phyloP scores from a whole-genome alignment of 2,329 filamentous ascomycete genomes.

The Beauveria scarabaeidicola region DNA sequence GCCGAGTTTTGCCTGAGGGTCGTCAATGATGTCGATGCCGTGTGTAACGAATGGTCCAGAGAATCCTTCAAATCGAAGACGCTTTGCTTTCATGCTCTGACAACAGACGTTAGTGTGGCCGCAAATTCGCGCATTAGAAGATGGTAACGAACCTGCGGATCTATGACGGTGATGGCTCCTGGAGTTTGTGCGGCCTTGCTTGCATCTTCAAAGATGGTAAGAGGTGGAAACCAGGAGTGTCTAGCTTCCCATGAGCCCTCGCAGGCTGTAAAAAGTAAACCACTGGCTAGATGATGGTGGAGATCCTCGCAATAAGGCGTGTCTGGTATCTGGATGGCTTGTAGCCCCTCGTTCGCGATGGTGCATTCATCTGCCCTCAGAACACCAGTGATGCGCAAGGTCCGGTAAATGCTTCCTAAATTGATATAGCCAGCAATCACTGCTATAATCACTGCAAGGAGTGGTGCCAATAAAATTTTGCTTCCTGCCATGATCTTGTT shows the following conservation, averaged over 20 bases:
- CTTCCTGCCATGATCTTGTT: background rate
- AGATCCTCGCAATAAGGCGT: constrained; percentile 53
- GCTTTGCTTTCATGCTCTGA: constrained; percentile 36
- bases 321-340: constrained; percentile 37
- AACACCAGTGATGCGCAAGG: constrained; percentile 1
- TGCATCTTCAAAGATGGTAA: constrained; percentile 33
- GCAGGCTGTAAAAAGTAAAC: constrained; percentile 48
- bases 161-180: constrained; percentile 43
- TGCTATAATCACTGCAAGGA: background rate
- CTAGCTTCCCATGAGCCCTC: constrained; percentile 34
- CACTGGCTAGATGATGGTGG: constrained; percentile 41
- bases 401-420: background rate
- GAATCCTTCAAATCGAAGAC: constrained; percentile 43
- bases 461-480: background rate
- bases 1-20: constrained; percentile 27
- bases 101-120: background rate
- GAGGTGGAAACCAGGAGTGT: constrained; percentile 44
- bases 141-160: constrained; percentile 36
- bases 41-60: constrained; percentile 47
- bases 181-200: constrained; percentile 25
- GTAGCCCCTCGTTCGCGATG: constrained; percentile 14
- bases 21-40: constrained; percentile 50
- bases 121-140: too few species aligned
- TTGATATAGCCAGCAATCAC: constrained; percentile 1
- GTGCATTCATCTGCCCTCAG: background rate